Conservation (phyloP, 441 rosid genomes). For the Syzygium malaccense region DNA sequence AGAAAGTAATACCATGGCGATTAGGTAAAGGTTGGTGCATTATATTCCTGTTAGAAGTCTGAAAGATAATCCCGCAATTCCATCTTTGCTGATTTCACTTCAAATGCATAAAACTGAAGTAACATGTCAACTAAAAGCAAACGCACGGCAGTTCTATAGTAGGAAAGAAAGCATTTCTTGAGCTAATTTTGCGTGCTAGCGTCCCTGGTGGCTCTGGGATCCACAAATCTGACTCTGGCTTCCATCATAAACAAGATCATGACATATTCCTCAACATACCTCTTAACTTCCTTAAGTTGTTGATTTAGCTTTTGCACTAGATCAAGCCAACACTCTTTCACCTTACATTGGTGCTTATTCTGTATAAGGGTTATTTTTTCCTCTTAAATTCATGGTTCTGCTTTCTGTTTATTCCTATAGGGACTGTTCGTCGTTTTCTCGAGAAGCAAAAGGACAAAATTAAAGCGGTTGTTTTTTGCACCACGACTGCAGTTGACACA, state of each 20-base stretch:
- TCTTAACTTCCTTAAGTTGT: not conserved
- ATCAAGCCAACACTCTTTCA: not conserved
- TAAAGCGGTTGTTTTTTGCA: slow-evolving; percentile 87
- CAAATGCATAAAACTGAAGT: not conserved
- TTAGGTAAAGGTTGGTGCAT: not conserved
- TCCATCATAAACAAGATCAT: not conserved
- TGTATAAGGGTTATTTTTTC: not conserved
- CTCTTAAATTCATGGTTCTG: slow-evolving; percentile 2
- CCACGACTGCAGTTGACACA: slow-evolving; percentile 66
- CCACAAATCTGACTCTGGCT: not conserved
- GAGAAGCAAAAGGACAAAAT: slow-evolving; percentile 95
- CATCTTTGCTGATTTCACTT: not conserved
- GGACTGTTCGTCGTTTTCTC: slow-evolving; percentile 88
- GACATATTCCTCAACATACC: not conserved
- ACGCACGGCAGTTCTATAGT: not conserved
- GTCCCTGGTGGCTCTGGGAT: not conserved
- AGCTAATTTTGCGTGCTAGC: not conserved
- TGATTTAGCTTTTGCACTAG: not conserved
- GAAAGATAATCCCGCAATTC: not conserved
- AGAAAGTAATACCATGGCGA: not conserved
- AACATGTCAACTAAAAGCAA: not conserved
- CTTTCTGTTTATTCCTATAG: slow-evolving; percentile 28
- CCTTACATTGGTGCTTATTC: not conserved
- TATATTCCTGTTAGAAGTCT: not conserved
- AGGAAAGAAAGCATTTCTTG: not conserved